phyloP scores from a whole-genome alignment of 2,329 filamentous ascomycete genomes.

The Pseudogymnoascus destructans region DNA sequence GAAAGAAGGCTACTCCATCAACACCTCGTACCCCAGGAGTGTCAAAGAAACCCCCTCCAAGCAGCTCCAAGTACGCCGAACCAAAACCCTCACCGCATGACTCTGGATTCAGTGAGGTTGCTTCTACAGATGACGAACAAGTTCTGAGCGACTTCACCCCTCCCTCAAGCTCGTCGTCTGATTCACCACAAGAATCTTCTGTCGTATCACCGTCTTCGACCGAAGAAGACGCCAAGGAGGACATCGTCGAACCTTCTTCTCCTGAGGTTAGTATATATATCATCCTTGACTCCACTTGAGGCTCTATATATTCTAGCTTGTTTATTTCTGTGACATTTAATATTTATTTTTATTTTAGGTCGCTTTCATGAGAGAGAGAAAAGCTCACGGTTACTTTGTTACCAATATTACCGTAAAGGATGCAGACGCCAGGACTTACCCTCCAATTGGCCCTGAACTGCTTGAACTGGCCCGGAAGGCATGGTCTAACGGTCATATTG shows the following conservation, averaged over 20 bases:
- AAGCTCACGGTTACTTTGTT: neutral
- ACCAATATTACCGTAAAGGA: conserved; percentile 8
- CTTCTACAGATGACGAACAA: neutral
- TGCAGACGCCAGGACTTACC: neutral
- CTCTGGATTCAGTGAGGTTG: neutral
- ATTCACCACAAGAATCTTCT: neutral
- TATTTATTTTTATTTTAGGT: neutral
- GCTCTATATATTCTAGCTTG: neutral
- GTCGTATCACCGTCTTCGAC: neutral
- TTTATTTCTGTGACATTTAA: neutral
- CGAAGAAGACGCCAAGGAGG: neutral
- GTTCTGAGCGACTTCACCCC: neutral
- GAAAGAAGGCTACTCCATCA: neutral
- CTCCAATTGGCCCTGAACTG: conserved; percentile 3
- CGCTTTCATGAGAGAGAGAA: neutral
- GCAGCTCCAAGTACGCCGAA: neutral
- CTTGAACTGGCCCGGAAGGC: neutral
- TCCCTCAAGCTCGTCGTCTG: neutral
- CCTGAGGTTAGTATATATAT: neutral
- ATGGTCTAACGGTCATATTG: neutral
- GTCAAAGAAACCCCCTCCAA: neutral
- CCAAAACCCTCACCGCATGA: neutral
- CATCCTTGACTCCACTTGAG: neutral
- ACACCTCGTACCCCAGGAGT: neutral
- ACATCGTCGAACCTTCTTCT: neutral